Base-by-base conservation (phyloP, 2,329 filamentous ascomycete species). In the Aspergillus sp. region DNA sequence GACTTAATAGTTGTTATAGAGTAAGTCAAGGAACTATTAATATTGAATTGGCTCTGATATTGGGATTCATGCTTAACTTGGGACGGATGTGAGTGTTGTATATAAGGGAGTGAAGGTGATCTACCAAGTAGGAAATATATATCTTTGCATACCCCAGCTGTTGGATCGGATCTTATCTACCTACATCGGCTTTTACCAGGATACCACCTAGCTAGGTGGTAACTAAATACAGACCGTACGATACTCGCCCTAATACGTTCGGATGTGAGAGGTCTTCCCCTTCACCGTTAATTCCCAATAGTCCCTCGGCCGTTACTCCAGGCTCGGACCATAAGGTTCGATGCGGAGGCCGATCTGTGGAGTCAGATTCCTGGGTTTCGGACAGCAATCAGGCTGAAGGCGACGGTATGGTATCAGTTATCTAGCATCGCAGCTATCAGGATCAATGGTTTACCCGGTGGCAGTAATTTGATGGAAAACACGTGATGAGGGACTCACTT, bases 1-100 rank as follows among this genome's bases (percentile, higher is more conserved):
- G 33, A 49, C 51, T 32, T 26, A 56, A 49, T 51, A 45, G 51
- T 55, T 52, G 49, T 45, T 38, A 13, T 17, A 26, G 13, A 26
- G 26, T 38, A 10, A n/a, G 33, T 35, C 30, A 11, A 24, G 16
- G n/a, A 11, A 16, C 17, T 22, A 7, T 4, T 22, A 1, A 7
- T 2, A 7, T 22, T 22, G 6, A 20, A 43, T 20, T 22, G 8
- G 7, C n/a, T 43, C 17, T 22, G 5, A 4, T 22, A 22, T 7
- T 6, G 22, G 5, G 22, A 7, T 22, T 22, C 7, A 6, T 22
- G 22, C 1, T 22, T 1, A 22, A 22, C 5, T 22, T 22, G 22
- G 22, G 22, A 7, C 22, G 22, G 4, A 22, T 22, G 22, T 22
- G 22, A 22, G 35, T 38, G 35, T 16, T 10, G 35, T n/a, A 17